Conservation (phyloP, 495 filamentous ascomycete species). For the Aspergillus sparsus region DNA sequence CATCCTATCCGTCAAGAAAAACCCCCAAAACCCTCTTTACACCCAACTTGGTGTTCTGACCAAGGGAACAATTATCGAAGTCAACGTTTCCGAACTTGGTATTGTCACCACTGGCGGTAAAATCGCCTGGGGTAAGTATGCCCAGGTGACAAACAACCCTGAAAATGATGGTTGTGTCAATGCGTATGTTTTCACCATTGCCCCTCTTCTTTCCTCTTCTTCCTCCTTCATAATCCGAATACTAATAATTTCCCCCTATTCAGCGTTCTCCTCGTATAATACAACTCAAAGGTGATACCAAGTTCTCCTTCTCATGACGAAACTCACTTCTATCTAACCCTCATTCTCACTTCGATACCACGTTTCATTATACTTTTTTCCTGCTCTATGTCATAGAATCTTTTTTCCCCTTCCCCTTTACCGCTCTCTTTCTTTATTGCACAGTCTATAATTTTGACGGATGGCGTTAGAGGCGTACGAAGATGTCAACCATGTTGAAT, state of each 20-base stretch:
- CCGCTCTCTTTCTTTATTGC: not conserved
- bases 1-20: conserved; percentile 96
- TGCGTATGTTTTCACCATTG: conserved; percentile 44
- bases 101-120: conserved; percentile 91
- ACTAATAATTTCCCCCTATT: not conserved
- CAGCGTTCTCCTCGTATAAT: conserved; percentile 23
- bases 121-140: conserved; percentile 88
- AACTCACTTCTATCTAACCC: not conserved
- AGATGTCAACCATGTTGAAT: conserved; percentile 10
- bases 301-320: conserved; percentile 4
- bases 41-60: conserved; percentile 93
- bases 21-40: conserved; percentile 91
- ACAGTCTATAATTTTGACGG: conserved; percentile 10
- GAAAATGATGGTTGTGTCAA: conserved; percentile 83
- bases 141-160: conserved; percentile 68
- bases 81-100: conserved; percentile 92
- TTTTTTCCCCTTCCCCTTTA: not conserved
- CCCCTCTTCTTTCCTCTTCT: not conserved
- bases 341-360: conserved; percentile 13
- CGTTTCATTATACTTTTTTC: conserved; percentile 14
- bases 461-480: conserved; percentile 19
- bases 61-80: conserved; percentile 92
- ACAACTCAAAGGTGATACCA: not conserved
- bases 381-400: not conserved
- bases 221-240: not conserved